Percentiles rank a stretch among this genome's conserved stretches.
Evolutionary conservation across 2,329 filamentous ascomycete genomes (phyloP).

Genomic region (Penicillium janthinellum): DNA sequence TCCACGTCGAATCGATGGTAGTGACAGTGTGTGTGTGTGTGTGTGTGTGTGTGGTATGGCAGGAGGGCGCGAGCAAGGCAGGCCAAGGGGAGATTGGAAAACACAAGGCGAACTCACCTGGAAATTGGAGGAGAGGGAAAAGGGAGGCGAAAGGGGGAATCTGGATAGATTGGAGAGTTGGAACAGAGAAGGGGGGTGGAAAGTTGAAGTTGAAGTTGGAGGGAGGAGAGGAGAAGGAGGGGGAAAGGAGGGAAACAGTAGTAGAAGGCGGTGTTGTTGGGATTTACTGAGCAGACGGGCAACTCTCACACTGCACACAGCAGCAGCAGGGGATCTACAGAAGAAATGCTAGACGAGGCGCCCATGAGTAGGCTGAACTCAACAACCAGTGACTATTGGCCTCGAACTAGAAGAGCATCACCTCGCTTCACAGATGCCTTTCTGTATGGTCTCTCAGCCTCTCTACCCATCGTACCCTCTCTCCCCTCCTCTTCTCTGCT

Average conservation of each 20-base stretch:
- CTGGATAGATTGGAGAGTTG: conserved; percentile 18
- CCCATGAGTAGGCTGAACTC: neutral
- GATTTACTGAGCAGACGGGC: conserved; percentile 24
- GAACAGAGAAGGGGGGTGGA: conserved; percentile 23
- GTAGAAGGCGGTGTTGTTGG: conserved; percentile 32
- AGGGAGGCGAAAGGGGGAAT: conserved; percentile 17
- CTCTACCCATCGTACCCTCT: neutral
- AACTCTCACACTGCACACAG: conserved; percentile 5
- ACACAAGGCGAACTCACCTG: conserved; percentile 29
- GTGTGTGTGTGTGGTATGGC: conserved; percentile 22
- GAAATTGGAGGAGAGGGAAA: conserved; percentile 18
- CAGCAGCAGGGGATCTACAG: neutral
- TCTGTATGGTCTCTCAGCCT: neutral
- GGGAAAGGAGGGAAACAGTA: conserved; percentile 21
- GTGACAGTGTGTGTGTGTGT: conserved; percentile 19
- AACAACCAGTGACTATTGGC: neutral
- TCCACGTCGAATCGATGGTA: neutral
- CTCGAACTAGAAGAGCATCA: neutral
- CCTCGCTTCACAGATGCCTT: conserved; percentile 1
- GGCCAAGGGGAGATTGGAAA: conserved; percentile 11
- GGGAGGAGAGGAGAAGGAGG: conserved; percentile 8
- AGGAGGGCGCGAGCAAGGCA: conserved; percentile 12
- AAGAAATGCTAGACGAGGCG: neutral
- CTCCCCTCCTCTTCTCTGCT: neutral
- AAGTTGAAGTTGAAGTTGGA: conserved; percentile 4